These are phyloP conservation scores for Geosmithia putterillii DNA, from an alignment of 2,329 filamentous ascomycete species.

Conservation along the genomic window DNA sequence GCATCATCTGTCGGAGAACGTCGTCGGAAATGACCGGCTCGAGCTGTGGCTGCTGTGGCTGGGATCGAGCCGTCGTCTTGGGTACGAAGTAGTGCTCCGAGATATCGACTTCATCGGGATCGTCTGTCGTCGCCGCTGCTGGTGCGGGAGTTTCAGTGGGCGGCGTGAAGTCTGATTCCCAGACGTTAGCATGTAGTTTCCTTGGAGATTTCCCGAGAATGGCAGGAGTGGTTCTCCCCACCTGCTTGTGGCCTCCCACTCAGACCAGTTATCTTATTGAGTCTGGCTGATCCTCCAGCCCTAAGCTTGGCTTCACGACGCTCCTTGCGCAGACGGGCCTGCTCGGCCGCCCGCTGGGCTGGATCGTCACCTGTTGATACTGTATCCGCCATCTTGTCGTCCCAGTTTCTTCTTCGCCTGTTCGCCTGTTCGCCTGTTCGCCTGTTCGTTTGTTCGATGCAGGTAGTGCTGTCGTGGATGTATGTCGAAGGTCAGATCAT, in stretches of 20 bases:
- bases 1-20: conserved; percentile 54
- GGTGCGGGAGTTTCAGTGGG: neutral
- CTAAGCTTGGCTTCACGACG: conserved; percentile 69
- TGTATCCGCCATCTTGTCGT: conserved; percentile 24
- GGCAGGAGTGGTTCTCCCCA: conserved; percentile 6
- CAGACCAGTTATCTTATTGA: conserved; percentile 65
- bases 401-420: neutral
- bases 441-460: neutral
- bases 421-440: neutral
- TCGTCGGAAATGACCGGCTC: conserved; percentile 36
- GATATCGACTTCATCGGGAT: conserved; percentile 70
- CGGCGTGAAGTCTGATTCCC: conserved; percentile 2
- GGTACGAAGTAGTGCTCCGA: conserved; percentile 61
- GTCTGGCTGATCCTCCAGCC: conserved; percentile 53
- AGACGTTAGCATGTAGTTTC: conserved; percentile 4
- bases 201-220: too few species aligned
- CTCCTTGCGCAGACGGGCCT: conserved; percentile 66
- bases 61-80: conserved; percentile 17
- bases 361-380: conserved; percentile 32
- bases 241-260: conserved; percentile 29
- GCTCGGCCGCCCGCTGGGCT: conserved; percentile 42
- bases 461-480: too few species aligned
- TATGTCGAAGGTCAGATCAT: too few species aligned
- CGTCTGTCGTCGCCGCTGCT: conserved; percentile 21
- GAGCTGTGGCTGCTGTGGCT: conserved; percentile 16